phyloP scores from a whole-genome alignment of 768 basidiomycete species.

The Psilocybe subaeruginosa region DNA sequence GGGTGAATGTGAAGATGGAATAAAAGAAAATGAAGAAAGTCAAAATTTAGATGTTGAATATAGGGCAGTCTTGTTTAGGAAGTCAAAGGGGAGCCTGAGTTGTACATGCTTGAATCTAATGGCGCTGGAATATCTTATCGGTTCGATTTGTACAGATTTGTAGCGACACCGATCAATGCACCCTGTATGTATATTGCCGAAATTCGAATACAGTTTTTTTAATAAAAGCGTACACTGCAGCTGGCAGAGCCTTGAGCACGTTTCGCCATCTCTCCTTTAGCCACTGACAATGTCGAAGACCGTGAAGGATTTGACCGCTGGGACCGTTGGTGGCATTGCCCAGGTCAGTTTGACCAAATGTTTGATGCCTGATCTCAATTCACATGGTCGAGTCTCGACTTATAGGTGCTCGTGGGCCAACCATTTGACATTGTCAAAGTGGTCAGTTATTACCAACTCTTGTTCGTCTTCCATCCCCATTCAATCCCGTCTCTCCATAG shows the following conservation, averaged over 20 bases:
- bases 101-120: constrained; percentile 20
- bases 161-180: constrained; percentile 10
- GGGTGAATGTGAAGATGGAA: background rate
- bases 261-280: constrained; percentile 11
- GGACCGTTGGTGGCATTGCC: constrained; percentile 88
- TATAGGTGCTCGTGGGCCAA: constrained; percentile 84
- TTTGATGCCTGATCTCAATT: constrained; percentile 14
- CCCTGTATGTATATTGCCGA: background rate
- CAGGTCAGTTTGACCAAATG: constrained; percentile 51
- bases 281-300: constrained; percentile 57
- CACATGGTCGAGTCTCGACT: constrained; percentile 13
- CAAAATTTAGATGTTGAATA: background rate
- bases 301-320: constrained; percentile 85
- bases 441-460: constrained; percentile 50
- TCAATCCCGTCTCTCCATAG: constrained; percentile 38
- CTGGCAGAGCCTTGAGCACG: constrained; percentile 13
- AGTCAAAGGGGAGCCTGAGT: background rate
- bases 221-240: background rate
- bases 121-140: constrained; percentile 30
- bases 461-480: background rate
- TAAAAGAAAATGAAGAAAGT: background rate
- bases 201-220: background rate
- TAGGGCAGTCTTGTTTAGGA: background rate
- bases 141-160: constrained; percentile 34
- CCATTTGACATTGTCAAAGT: constrained; percentile 99